Conservation (phyloP, 805 yeast species). For the Alloascoidea hylecoeti region DNA sequence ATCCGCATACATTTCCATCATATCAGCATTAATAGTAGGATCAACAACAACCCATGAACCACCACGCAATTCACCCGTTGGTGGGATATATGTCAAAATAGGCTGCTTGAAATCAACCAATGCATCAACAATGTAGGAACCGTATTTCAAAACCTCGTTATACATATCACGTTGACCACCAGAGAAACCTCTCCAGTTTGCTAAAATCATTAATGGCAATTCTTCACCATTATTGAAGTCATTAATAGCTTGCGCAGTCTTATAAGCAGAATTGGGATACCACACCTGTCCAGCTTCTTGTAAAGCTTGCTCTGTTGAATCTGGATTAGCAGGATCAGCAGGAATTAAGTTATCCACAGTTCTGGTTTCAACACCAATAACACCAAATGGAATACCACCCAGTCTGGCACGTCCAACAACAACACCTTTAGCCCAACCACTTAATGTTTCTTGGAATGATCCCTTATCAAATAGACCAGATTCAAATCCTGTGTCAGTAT, state of each 20-base stretch:
- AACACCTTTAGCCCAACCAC: slow-evolving; percentile 99
- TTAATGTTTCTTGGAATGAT: slow-evolving; percentile 90
- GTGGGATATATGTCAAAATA: slow-evolving; percentile 93
- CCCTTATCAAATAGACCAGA: slow-evolving; percentile 82
- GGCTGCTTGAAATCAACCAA: slow-evolving; percentile 94
- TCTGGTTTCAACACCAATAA: slow-evolving; percentile 90
- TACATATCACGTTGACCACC: slow-evolving; percentile 99
- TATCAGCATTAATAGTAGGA: slow-evolving; percentile 90
- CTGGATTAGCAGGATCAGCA: slow-evolving; percentile 98
- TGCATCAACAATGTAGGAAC: slow-evolving; percentile 95
- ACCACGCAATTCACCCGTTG: slow-evolving; percentile 97
- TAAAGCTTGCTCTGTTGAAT: slow-evolving; percentile 71
- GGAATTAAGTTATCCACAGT: slow-evolving; percentile 82
- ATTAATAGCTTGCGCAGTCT: slow-evolving; percentile 96
- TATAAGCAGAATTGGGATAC: slow-evolving; percentile 98
- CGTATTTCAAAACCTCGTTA: slow-evolving; percentile 94
- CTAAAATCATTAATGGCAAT: slow-evolving; percentile 91
- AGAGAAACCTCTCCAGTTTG: slow-evolving; percentile 99
- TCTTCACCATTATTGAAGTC: slow-evolving; percentile 98
- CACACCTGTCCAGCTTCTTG: slow-evolving; percentile 99
- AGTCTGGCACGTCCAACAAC: slow-evolving; percentile 97
- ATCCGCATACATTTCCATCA: slow-evolving; percentile 99
- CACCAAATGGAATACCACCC: slow-evolving; percentile 98
- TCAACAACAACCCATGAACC: slow-evolving; percentile 99
- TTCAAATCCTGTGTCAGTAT: slow-evolving; percentile 59